Evolutionary conservation across 2,329 filamentous ascomycete genomes (phyloP).

Genomic region (Ophiocordyceps robertsii): DNA sequence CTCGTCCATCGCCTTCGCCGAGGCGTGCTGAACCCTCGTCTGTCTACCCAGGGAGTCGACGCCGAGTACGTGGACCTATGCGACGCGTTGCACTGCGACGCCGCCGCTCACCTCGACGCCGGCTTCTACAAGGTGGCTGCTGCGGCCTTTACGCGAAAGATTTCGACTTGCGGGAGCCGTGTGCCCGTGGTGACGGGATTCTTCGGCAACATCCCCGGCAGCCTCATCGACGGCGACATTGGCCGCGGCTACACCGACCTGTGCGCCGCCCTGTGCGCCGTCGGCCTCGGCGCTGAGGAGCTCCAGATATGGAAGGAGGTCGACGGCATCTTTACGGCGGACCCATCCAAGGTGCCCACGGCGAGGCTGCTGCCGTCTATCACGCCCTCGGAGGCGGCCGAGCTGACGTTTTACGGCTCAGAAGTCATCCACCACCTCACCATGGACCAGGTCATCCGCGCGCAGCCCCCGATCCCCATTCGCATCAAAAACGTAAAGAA

Average conservation of each 20-base stretch:
- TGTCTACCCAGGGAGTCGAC: slow-evolving; percentile 46
- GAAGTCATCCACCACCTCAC: slow-evolving; percentile 98
- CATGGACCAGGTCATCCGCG: slow-evolving; percentile 90
- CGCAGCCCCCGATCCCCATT: slow-evolving; percentile 65
- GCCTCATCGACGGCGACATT: slow-evolving; percentile 75
- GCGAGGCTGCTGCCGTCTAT: slow-evolving; percentile 81
- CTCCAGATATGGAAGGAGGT: slow-evolving; percentile 99
- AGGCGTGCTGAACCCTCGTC: background rate
- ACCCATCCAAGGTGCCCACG: slow-evolving; percentile 84
- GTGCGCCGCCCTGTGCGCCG: slow-evolving; percentile 81
- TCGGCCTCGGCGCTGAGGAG: slow-evolving; percentile 75
- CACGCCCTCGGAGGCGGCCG: slow-evolving; percentile 87
- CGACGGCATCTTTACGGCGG: slow-evolving; percentile 78
- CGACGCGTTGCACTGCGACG: slow-evolving; percentile 61
- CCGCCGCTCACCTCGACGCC: slow-evolving; percentile 45
- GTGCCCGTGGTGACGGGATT: slow-evolving; percentile 82
- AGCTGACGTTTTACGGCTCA: slow-evolving; percentile 86
- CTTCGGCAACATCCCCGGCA: slow-evolving; percentile 86
- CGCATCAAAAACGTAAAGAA: slow-evolving; percentile 91
- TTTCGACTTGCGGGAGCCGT: slow-evolving; percentile 49
- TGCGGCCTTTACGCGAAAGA: slow-evolving; percentile 45
- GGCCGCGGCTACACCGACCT: slow-evolving; percentile 95
- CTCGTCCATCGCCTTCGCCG: background rate
- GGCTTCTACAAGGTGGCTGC: slow-evolving; percentile 57
- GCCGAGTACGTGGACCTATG: slow-evolving; percentile 85